A percentile compares a stretch with the other conserved stretches of the same genome.
Evolutionary conservation across 495 filamentous ascomycete species (phyloP).

Genomic region (Daldinia concentrica): DNA sequence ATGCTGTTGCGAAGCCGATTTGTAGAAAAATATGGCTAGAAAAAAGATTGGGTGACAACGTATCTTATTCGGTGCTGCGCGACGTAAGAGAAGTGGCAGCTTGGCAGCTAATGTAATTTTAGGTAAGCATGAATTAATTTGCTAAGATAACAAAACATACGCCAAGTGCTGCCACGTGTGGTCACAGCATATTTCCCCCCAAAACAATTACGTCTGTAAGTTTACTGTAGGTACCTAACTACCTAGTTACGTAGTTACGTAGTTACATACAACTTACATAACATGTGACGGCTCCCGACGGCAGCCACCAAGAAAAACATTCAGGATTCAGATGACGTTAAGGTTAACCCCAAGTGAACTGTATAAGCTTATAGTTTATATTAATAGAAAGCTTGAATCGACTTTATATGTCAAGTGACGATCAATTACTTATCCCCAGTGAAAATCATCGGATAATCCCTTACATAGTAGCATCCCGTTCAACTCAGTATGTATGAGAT

Average conservation of each 20-base stretch:
- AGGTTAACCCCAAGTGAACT: background rate
- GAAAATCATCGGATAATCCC: background rate
- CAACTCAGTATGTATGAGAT: background rate
- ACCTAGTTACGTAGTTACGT: too few relatives aligned
- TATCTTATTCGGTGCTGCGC: background rate
- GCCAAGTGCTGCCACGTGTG: slow-evolving; percentile 41
- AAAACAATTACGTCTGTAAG: background rate
- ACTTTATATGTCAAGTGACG: background rate
- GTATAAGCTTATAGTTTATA: background rate
- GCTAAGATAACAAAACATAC: slow-evolving; percentile 23
- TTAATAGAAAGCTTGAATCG: background rate
- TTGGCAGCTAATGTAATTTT: background rate
- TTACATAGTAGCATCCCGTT: background rate
- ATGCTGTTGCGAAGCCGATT: slow-evolving; percentile 21
- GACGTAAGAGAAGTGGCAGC: background rate
- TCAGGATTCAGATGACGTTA: background rate
- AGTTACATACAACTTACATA: background rate
- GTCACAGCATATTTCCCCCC: background rate
- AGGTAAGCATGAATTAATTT: slow-evolving; percentile 26
- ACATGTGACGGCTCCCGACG: background rate
- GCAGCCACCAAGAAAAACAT: background rate
- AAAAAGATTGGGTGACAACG: background rate
- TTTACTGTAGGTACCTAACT: background rate
- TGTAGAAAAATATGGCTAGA: slow-evolving; percentile 6
- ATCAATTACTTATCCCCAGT: background rate